phyloP scores from a whole-genome alignment of 108 stramenopile genomes.

The Cylindrotheca fusiformis region DNA sequence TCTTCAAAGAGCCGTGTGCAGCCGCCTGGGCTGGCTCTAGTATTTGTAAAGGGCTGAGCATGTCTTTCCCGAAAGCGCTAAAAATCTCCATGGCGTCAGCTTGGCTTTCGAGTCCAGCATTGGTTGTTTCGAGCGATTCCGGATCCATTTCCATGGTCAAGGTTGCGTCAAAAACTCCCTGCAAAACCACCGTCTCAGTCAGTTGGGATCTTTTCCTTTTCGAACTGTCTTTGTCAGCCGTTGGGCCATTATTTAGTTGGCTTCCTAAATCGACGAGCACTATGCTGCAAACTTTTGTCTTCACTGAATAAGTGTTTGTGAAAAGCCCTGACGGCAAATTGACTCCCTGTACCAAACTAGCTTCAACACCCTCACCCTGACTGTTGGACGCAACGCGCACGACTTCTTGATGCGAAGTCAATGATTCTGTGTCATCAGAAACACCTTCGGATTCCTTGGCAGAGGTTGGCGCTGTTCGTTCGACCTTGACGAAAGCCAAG shows the following conservation, averaged over 20 bases:
- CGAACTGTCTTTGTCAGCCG: neutral
- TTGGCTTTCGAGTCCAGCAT: constrained; percentile 48
- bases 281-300: constrained; percentile 41
- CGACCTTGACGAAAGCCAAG: constrained; percentile 46
- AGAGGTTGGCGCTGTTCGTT: neutral
- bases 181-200: constrained; percentile 67
- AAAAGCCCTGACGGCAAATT: neutral
- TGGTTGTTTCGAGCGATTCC: constrained; percentile 22
- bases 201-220: constrained; percentile 13
- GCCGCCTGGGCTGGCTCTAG: constrained; percentile 70
- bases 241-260: constrained; percentile 3
- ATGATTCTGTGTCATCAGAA: neutral
- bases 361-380: constrained; percentile 1
- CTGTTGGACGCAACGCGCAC: constrained; percentile 5
- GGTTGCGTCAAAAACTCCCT: constrained; percentile 57
- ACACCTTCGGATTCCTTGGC: neutral
- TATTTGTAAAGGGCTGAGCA: constrained; percentile 74
- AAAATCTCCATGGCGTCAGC: constrained; percentile 74
- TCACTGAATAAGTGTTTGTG: constrained; percentile 7
- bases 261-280: constrained; percentile 53
- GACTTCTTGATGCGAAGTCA: neutral
- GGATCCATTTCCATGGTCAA: constrained; percentile 21
- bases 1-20: constrained; percentile 43
- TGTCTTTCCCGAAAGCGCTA: constrained; percentile 67
- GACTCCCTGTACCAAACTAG: neutral